These are phyloP conservation scores for Xerocomus tenax DNA, from an alignment of 1,284 basidiomycete species.

Conservation along the genomic window DNA sequence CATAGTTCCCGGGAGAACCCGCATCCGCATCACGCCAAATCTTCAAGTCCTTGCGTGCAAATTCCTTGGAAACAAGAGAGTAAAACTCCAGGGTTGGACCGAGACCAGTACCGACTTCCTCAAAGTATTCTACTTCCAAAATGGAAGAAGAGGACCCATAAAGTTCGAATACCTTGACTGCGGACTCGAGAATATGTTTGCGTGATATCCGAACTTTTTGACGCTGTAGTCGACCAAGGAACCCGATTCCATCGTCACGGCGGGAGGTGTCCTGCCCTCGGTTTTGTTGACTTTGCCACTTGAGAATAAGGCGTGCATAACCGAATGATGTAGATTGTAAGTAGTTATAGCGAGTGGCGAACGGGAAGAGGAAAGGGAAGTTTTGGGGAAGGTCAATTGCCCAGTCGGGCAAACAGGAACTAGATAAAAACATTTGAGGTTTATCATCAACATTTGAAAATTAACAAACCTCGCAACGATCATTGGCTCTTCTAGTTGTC, in stretches of 20 bases:
- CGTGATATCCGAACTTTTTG: constrained; percentile 97
- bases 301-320: constrained; percentile 85
- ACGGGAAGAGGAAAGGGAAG: constrained; percentile 97
- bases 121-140: constrained; percentile 97
- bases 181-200: constrained; percentile 91
- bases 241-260: constrained; percentile 83
- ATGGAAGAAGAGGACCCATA: constrained; percentile 91
- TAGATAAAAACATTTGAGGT: constrained; percentile 26
- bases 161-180: constrained; percentile 94
- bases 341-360: constrained; percentile 94
- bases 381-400: constrained; percentile 87
- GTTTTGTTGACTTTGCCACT: constrained; percentile 78
- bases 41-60: constrained; percentile 78
- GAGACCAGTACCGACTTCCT: constrained; percentile 95
- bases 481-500: constrained; percentile 97
- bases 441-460: not conserved
- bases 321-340: constrained; percentile 96
- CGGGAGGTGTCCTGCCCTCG: constrained; percentile 67
- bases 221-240: constrained; percentile 84
- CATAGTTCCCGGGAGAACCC: constrained; percentile 55
- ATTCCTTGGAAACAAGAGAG: constrained; percentile 86
- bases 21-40: constrained; percentile 86
- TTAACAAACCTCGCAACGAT: constrained; percentile 80
- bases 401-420: constrained; percentile 95
- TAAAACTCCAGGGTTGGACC: constrained; percentile 99